These are phyloP conservation scores for Sporobolomyces phaffii DNA, from an alignment of 768 basidiomycete genomes.

Conservation along the genomic window DNA sequence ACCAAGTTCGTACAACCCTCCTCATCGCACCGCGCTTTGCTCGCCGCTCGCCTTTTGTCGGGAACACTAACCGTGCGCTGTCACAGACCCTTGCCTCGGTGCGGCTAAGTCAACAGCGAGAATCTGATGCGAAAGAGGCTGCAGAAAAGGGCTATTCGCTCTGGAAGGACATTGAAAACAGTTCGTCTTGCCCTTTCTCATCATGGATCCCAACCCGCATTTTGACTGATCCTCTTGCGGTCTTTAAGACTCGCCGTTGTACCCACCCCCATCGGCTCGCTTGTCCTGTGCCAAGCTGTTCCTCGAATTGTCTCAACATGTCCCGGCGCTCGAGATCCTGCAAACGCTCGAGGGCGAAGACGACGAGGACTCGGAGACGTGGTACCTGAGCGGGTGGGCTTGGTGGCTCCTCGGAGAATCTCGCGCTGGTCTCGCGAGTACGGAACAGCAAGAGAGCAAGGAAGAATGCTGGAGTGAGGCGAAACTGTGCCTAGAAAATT, in stretches of 20 bases:
- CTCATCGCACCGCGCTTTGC: no score
- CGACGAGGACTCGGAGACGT: slow-evolving; percentile 42
- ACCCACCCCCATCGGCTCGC: slow-evolving; percentile 27
- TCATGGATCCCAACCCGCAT: no score
- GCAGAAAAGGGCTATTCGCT: slow-evolving; percentile 29
- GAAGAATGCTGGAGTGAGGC: slow-evolving; percentile 38
- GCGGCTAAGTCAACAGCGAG: slow-evolving; percentile 34
- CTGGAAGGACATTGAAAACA: slow-evolving; percentile 27
- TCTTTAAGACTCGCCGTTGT: slow-evolving; percentile 28
- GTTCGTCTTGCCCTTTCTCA: neutral
- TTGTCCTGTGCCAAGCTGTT: slow-evolving; percentile 36
- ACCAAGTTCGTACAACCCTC: slow-evolving; percentile 37
- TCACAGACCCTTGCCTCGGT: slow-evolving; percentile 37
- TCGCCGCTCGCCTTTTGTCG: neutral
- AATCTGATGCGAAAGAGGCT: slow-evolving; percentile 27
- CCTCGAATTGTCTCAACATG: slow-evolving; percentile 30
- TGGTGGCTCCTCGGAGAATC: slow-evolving; percentile 37
- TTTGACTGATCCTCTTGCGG: neutral
- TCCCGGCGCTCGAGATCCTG: slow-evolving; percentile 40
- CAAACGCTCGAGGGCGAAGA: slow-evolving; percentile 42
- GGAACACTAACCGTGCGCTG: no score
- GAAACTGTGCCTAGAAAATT: slow-evolving; percentile 38
- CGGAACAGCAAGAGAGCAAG: slow-evolving; percentile 27
- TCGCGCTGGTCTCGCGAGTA: neutral
- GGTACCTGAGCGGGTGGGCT: slow-evolving; percentile 41